Base-by-base conservation (phyloP, 2,329 filamentous ascomycete genomes). In the Cryoendolithus antarcticus region DNA sequence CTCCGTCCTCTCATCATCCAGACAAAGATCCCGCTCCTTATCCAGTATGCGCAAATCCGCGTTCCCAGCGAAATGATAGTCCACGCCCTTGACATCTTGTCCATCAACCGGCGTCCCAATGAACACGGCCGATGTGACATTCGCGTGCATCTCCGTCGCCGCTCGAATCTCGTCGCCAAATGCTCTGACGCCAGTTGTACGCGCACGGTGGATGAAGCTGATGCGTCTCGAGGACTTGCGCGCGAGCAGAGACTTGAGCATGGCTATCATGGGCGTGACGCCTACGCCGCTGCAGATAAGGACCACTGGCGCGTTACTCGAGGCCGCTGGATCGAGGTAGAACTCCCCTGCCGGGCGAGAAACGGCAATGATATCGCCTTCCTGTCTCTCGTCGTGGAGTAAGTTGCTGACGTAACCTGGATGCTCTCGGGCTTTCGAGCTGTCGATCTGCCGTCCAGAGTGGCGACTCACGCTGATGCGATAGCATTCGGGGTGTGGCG, bases 401-500 rank as follows among this genome's bases (percentile, higher is more conserved):
- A 80, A 62, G 53, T 83, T 85, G 36, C 79, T 84, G 11, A 86
- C 70, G 43, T 77, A 70, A 21, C 82, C 80, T 0, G 75, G 72
- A 49, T 75, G 67, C 13, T 68, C 59, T 47, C 63, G 60, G 12
- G 67, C 64, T 34, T 60, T 57, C 1, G 66, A 60, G n/a, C 69
- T 61, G 2, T 63, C 56, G 35, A 62, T 35, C 35, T 68, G 62
- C 9, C 74, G 52, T 3, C 75, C 77, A 2, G 63, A 57, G 51
- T 85, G 79, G 43, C 69, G 72, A 67, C 84, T 84, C 41, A 86
- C 70, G 36, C 72, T 81, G 60, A 86, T 78, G 24, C 82, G 74
- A 59, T 82, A 82, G 59, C 76, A 71, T 35, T 74, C 67, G 7
- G 69, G 61, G 2, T 65, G 64, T 2, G 77, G 79, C 37, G 72